These are phyloP conservation scores for Podaxis sp. DNA, from an alignment of 768 basidiomycete genomes.

Conservation along the genomic window DNA sequence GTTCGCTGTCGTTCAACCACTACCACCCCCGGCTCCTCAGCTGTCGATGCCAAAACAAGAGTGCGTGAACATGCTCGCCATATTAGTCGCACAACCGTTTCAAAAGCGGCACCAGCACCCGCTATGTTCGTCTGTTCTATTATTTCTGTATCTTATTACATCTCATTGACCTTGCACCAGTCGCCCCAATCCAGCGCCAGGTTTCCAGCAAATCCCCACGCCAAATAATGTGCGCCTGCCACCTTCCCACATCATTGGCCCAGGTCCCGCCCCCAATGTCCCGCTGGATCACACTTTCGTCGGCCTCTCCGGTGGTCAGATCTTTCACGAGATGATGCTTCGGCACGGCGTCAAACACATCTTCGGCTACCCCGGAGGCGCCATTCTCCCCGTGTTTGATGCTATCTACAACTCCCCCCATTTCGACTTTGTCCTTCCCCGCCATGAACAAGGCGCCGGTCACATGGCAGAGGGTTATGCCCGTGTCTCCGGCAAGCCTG, in stretches of 20 bases:
- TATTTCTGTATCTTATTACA: not conserved
- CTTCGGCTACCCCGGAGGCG: conserved; percentile 97
- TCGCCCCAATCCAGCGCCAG: conserved; percentile 60
- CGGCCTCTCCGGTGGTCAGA: conserved; percentile 92
- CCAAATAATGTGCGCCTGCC: conserved; percentile 30
- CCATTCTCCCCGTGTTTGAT: conserved; percentile 99
- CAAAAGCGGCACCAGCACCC: conserved; percentile 58
- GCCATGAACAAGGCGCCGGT: conserved; percentile 97
- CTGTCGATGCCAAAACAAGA: conserved; percentile 77
- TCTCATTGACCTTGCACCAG: conserved; percentile 27
- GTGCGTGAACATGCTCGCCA: conserved; percentile 73
- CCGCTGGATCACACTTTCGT: conserved; percentile 82
- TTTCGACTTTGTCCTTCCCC: conserved; percentile 92
- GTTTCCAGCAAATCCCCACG: conserved; percentile 37
- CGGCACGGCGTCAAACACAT: conserved; percentile 94
- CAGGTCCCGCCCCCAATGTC: conserved; percentile 38
- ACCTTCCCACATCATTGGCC: conserved; percentile 28
- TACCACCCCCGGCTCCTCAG: conserved; percentile 30
- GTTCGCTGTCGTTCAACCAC: conserved; percentile 25
- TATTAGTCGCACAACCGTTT: conserved; percentile 63
- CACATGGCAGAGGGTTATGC: conserved; percentile 99
- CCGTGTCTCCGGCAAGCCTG: conserved; percentile 94
- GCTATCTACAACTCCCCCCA: conserved; percentile 96
- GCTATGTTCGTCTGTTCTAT: conserved; percentile 43
- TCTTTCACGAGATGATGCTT: conserved; percentile 99